Percentiles rank a stretch among this genome's conserved stretches.
Conservation (phyloP, 192 early-diverging fungal genomes). For the Lobosporangium transversale region DNA sequence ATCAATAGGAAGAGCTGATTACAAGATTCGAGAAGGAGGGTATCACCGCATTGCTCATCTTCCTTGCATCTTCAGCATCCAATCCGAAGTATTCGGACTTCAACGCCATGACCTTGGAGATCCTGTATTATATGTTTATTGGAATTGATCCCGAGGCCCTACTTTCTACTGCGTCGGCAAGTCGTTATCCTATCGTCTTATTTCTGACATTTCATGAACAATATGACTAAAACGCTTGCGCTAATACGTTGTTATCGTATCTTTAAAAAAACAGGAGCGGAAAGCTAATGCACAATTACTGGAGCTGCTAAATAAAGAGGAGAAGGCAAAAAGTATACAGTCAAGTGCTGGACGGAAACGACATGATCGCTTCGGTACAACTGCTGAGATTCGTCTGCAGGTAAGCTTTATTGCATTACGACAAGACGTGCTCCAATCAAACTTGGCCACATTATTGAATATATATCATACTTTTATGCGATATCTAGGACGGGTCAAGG, state of each 20-base stretch:
- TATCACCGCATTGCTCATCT: slow-evolving; percentile 74
- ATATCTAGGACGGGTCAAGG: slow-evolving; percentile 54
- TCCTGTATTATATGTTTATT: slow-evolving; percentile 68
- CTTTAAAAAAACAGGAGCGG: slow-evolving; percentile 6
- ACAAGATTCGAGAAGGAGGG: slow-evolving; percentile 65
- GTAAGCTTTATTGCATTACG: slow-evolving; percentile 28
- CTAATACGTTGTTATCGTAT: too few relatives aligned
- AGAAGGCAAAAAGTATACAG: slow-evolving; percentile 13
- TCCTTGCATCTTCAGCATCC: slow-evolving; percentile 71
- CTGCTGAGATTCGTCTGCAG: slow-evolving; percentile 61
- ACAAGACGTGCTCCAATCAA: too few relatives aligned
- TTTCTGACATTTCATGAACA: too few relatives aligned
- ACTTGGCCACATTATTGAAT: too few relatives aligned
- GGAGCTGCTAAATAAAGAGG: slow-evolving; percentile 39
- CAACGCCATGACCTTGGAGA: slow-evolving; percentile 71
- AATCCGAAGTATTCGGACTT: slow-evolving; percentile 69
- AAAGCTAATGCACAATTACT: slow-evolving; percentile 27
- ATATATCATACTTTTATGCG: too few relatives aligned
- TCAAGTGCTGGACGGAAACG: slow-evolving; percentile 51
- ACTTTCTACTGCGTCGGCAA: slow-evolving; percentile 23
- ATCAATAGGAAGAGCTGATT: slow-evolving; percentile 64
- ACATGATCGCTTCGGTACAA: slow-evolving; percentile 77
- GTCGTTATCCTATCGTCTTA: neutral
- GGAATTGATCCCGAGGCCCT: slow-evolving; percentile 61
- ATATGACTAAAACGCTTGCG: too few relatives aligned